Conservation (phyloP, 2,329 filamentous ascomycete species). For the Capronia americana region DNA sequence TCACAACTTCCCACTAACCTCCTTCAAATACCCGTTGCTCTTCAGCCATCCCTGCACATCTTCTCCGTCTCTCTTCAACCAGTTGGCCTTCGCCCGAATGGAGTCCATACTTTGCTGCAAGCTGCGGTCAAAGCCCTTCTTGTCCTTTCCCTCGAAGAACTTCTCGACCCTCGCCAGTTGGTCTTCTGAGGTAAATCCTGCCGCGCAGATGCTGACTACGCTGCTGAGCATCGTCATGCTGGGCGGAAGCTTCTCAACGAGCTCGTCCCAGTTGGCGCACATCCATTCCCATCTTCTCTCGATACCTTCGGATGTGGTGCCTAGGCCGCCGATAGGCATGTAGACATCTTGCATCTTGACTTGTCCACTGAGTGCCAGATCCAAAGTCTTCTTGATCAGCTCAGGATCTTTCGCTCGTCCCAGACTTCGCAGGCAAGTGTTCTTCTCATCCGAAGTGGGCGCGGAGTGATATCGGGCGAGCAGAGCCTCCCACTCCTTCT, state of each 20-base stretch:
- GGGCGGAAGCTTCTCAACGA: conserved; percentile 83
- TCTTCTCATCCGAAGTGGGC: conserved; percentile 83
- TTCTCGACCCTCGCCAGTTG: conserved; percentile 77
- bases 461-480: conserved; percentile 77
- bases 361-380: conserved; percentile 75
- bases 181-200: conserved; percentile 76
- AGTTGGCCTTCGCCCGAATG: conserved; percentile 82
- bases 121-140: conserved; percentile 84
- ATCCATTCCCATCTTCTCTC: conserved; percentile 82
- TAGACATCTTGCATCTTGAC: conserved; percentile 96
- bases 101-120: conserved; percentile 88
- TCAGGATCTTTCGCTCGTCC: conserved; percentile 78
- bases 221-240: conserved; percentile 82
- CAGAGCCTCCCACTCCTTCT: conserved; percentile 82
- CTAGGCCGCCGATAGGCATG: conserved; percentile 79
- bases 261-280: conserved; percentile 83
- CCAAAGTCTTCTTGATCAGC: conserved; percentile 81
- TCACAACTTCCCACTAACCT: conserved; percentile 25
- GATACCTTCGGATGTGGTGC: conserved; percentile 78
- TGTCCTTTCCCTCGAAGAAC: conserved; percentile 84
- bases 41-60: conserved; percentile 79
- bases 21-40: conserved; percentile 63
- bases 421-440: conserved; percentile 83
- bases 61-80: conserved; percentile 75
- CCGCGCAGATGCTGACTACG: conserved; percentile 81